Evolutionary conservation across 768 basidiomycete genomes (phyloP), one percentile per base, ranked within the genome.

Genomic region (Termitomyces heimii): DNA sequence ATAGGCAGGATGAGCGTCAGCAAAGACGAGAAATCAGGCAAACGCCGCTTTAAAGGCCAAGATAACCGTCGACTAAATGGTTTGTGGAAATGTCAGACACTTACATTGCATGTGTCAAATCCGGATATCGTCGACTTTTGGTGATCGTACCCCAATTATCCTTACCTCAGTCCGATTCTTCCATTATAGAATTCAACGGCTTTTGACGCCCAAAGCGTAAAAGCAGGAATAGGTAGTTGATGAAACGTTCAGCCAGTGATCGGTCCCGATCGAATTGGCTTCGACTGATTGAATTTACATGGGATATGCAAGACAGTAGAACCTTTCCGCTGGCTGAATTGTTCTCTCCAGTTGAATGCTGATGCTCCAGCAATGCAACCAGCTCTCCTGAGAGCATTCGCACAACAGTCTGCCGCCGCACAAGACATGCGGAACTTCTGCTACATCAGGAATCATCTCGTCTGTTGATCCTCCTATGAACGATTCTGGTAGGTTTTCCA

Each of bases 41-140:
- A 31, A 22, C 9, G 44, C 34, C 24, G 35, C 54, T 48, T 32
- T 48, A n/a, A 46, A 35, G 24, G 3, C 20, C 8, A 52, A 29
- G 55, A 18, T 24, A 32, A 45, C 10, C 18, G 22, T 50, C 46
- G 53, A 56, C 49, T 45, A 49, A 56, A 53, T 56, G 49, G 20
- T 39, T 28, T 37, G 44, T 47, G 12, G 29, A 53, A 39, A 45
- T 40, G 32, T 49, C 42, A 50, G 28, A 26, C 46, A 54, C 31
- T 32, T 52, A 48, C 39, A 43, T 35, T 57, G 57, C 45, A 42
- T 45, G 10, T 44, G 12, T 35, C 28, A 45, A n/a, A 45, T 51
- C 57, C 29, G 52, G n/a, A 8, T 29, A 42, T 58, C 57, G 43
- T 16, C 37, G 34, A 57, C 20, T 43, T 37, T n/a, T n/a, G n/a